A percentile compares a stretch with the other conserved stretches of the same genome.
phyloP scores from a whole-genome alignment of 805 yeast species.

The Pichia paraexigua region DNA sequence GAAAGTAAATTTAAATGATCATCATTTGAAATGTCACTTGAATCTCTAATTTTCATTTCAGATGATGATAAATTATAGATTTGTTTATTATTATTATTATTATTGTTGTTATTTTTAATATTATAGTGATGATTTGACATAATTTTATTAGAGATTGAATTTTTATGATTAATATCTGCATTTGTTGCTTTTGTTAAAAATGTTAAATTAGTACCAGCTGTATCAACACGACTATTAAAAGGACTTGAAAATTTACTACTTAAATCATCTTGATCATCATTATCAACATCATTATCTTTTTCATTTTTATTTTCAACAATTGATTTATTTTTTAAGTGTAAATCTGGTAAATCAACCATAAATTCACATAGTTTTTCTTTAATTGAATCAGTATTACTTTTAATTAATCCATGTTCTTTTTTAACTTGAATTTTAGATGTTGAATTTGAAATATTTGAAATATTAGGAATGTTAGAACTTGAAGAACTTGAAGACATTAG shows the following conservation, averaged over 20 bases:
- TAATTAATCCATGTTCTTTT: background rate
- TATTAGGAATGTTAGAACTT: background rate
- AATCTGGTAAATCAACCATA: constrained; percentile 6
- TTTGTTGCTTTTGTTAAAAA: constrained; percentile 3
- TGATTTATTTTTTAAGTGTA: background rate
- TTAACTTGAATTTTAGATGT: background rate
- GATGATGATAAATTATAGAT: background rate
- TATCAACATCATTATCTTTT: background rate
- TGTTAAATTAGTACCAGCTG: constrained; percentile 7
- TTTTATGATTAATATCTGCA: background rate
- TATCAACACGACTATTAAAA: constrained; percentile 5
- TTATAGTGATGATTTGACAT: too few relatives aligned
- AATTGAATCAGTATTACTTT: background rate
- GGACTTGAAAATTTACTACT: constrained; percentile 9
- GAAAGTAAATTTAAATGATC: background rate
- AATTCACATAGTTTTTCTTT: constrained; percentile 1
- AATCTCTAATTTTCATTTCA: background rate
- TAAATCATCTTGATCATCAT: background rate
- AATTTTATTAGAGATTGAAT: background rate
- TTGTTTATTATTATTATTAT: background rate
- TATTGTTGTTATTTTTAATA: too few relatives aligned
- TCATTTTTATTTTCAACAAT: background rate
- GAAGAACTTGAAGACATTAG: background rate
- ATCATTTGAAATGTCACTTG: constrained; percentile 3
- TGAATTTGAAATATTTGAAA: background rate